Evolutionary conservation across 1,284 basidiomycete genomes (phyloP).

Genomic region (Caloboletus firmus): DNA sequence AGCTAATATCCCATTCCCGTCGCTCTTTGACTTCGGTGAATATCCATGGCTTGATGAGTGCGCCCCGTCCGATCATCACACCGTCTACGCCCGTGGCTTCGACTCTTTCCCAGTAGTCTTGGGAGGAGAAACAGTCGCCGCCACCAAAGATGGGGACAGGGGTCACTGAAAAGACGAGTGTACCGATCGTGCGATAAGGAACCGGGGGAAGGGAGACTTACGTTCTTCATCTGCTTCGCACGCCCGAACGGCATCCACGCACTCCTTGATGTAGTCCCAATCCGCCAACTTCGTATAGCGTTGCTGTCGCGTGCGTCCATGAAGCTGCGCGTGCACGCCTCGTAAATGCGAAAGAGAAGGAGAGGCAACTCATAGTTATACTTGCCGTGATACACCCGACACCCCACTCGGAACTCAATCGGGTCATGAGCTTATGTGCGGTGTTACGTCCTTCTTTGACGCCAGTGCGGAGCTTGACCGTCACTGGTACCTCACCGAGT

Average conservation of each 20-base stretch:
- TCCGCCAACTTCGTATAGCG: constrained; percentile 86
- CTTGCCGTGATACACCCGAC: constrained; percentile 78
- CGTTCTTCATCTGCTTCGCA: constrained; percentile 73
- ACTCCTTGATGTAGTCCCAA: constrained; percentile 88
- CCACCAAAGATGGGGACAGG: constrained; percentile 94
- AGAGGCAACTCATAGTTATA: background rate
- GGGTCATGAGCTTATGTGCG: constrained; percentile 90
- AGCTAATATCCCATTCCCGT: constrained; percentile 93
- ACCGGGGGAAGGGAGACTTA: constrained; percentile 39
- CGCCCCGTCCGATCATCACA: constrained; percentile 93
- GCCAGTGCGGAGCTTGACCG: constrained; percentile 92
- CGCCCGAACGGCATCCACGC: constrained; percentile 83
- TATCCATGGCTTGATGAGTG: constrained; percentile 95
- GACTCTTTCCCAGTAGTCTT: constrained; percentile 80
- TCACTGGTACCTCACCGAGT: constrained; percentile 91
- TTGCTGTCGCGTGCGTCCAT: constrained; percentile 90
- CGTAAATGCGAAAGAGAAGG: background rate
- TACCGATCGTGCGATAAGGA: background rate
- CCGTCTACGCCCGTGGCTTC: constrained; percentile 85
- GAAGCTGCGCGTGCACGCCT: constrained; percentile 56
- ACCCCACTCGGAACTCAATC: constrained; percentile 78
- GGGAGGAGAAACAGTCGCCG: constrained; percentile 89
- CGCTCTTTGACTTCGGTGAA: constrained; percentile 95
- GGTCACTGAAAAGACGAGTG: constrained; percentile 52
- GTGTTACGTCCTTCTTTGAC: constrained; percentile 85